Evolutionary conservation across 2,329 filamentous ascomycete species (phyloP).

Genomic region (Fusarium dlaminii): DNA sequence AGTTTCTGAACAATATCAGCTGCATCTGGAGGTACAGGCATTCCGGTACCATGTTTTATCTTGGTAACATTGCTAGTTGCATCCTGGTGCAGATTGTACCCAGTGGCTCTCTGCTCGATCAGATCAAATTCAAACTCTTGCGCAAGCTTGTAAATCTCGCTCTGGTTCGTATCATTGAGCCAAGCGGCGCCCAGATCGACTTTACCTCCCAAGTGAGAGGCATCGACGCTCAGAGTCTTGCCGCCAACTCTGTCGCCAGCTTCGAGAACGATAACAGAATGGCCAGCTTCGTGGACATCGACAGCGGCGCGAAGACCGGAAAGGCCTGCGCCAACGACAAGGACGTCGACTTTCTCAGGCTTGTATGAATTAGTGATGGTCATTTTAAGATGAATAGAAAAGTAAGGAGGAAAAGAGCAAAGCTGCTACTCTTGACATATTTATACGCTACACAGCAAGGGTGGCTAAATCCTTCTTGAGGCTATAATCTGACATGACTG

Average conservation of each 20-base stretch:
- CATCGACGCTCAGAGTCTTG: constrained; percentile 46
- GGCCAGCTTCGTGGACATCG: constrained; percentile 46
- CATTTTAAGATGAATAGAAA: constrained; percentile 1
- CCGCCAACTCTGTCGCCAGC: constrained; percentile 59
- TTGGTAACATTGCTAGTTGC: constrained; percentile 8
- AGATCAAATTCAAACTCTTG: constrained; percentile 27
- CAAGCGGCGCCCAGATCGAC: constrained; percentile 40
- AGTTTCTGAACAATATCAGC: constrained; percentile 3
- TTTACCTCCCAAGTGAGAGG: constrained; percentile 1
- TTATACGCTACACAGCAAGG: neutral
- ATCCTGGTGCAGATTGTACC: constrained; percentile 12
- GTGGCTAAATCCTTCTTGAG: neutral
- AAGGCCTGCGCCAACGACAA: constrained; percentile 43
- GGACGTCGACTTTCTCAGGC: constrained; percentile 18
- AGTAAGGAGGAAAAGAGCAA: neutral
- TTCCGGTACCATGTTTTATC: constrained; percentile 13
- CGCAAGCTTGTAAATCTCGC: constrained; percentile 29
- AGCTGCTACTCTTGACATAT: neutral
- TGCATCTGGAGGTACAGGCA: constrained; percentile 10
- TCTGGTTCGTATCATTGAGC: constrained; percentile 38
- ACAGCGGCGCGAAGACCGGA: constrained; percentile 48
- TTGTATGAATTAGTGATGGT: neutral
- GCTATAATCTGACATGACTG: constrained; percentile 21
- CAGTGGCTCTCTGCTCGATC: constrained; percentile 26
- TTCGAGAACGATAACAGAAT: constrained; percentile 56